Percentiles rank a stretch among this genome's conserved stretches.
Conservation (phyloP, 352 stramenopile species). For the Globisporangium recalcitrans region DNA sequence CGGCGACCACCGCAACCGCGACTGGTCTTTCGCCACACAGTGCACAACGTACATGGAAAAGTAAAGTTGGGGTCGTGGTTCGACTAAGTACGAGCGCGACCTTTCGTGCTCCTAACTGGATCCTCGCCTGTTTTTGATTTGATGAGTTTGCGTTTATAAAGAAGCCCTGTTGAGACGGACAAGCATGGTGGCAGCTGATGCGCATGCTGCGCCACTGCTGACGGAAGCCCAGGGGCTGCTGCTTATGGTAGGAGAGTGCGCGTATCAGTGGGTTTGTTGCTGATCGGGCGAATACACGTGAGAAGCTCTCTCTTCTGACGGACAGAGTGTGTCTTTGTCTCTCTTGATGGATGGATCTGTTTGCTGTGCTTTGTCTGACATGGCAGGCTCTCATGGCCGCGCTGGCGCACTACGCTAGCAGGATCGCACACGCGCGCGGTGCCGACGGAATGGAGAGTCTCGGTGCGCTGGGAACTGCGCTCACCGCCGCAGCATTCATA, state of each 20-base stretch:
- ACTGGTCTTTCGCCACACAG: conserved; percentile 73
- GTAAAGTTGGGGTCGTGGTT: neutral
- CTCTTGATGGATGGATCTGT: neutral
- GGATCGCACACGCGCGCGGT: neutral
- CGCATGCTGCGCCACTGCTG: conserved; percentile 8
- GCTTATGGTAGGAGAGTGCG: conserved; percentile 13
- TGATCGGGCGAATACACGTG: conserved; percentile 3
- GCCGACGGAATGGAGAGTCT: neutral
- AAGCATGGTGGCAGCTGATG: neutral
- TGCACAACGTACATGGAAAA: conserved; percentile 62
- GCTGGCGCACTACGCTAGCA: neutral
- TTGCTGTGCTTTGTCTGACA: neutral
- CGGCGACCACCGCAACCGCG: conserved; percentile 67
- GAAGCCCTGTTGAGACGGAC: neutral
- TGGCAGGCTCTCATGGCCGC: neutral
- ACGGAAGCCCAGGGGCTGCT: conserved; percentile 13
- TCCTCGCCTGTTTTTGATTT: conserved; percentile 2
- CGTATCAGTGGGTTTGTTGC: neutral
- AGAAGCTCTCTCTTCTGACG: neutral
- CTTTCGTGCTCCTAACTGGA: conserved; percentile 1
- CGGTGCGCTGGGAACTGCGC: neutral
- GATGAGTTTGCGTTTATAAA: conserved; percentile 11
- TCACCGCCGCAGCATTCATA: neutral
- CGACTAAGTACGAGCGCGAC: neutral
- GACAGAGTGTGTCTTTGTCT: neutral